Evolutionary conservation across 768 basidiomycete species (phyloP), one percentile per base, ranked within the genome.

Genomic region (Lentinula sp.): DNA sequence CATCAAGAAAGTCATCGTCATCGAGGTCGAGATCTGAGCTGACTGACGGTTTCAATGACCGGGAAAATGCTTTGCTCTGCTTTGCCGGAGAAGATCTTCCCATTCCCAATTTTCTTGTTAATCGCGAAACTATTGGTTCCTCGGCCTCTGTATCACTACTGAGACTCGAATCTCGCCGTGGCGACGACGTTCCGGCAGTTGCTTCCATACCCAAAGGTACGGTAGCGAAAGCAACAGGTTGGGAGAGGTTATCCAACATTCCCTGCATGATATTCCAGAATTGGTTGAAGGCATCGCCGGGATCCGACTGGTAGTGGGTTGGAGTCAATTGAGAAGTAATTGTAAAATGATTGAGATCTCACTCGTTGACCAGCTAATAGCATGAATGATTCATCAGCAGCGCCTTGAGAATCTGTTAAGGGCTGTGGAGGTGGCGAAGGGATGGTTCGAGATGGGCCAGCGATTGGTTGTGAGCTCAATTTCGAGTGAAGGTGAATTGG

Each of bases 191-290:
- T 43, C 64, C 58, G 28, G 67, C 45, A 50, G 69, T 67, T 53
- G 78, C 78, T 8, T 74, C 71, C 49, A 76, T 73, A 46, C 81
- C 83, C 21, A 93, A 79, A 15, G 93, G 91, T 13, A 87, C 86
- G 6, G 89, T 91, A 4, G 91, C 84, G 68, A 94, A 94, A 15
- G 92, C 92, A 8, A 90, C 85, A 4, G 88, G 88, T 66, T 91
- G 89, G 4, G 89, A 88, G n/a, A 94, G 78, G 66, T 91, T 88
- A 66, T 93, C 90, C 50, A 93, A 72, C 84, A 92, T 87, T 43
- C 86, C 89, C 71, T 93, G 90, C 78, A 93, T 88, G 53, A 89
- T 89, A 65, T 82, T 85, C 92, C 92, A 94, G 68, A 93, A 94
- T 66, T 91, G 83, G 68, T 92, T 91, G 76, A 94, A 94, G 4